These are phyloP conservation scores for Globisporangium mamillatum DNA, from an alignment of 352 stramenopile genomes.

Conservation along the genomic window DNA sequence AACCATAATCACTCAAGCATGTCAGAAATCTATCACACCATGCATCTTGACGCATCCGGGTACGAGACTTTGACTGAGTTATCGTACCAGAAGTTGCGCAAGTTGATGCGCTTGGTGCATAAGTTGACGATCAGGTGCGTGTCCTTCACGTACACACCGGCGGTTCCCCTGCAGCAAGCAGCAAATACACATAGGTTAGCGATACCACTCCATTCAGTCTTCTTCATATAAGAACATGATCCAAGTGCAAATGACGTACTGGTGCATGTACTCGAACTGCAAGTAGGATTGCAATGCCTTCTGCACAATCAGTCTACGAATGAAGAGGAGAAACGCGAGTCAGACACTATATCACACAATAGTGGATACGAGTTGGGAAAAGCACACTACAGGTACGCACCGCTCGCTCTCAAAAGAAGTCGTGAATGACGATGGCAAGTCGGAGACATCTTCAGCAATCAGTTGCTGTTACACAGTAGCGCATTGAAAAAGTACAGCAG, in stretches of 20 bases:
- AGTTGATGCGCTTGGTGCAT: slow-evolving; percentile 83
- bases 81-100: slow-evolving; percentile 85
- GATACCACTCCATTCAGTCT: slow-evolving; percentile 5
- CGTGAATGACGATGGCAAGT: slow-evolving; percentile 37
- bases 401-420: slow-evolving; percentile 66
- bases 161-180: slow-evolving; percentile 49
- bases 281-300: slow-evolving; percentile 78
- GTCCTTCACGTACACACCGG: slow-evolving; percentile 71
- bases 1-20: neutral
- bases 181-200: neutral
- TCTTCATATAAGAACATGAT: neutral
- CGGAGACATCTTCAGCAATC: slow-evolving; percentile 44
- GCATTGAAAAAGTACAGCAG: neutral
- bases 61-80: neutral
- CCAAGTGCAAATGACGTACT: slow-evolving; percentile 21
- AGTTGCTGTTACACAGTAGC: slow-evolving; percentile 29
- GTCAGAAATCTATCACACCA: neutral
- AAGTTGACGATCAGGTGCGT: slow-evolving; percentile 72
- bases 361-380: neutral
- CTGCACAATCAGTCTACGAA: slow-evolving; percentile 44
- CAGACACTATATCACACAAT: neutral
- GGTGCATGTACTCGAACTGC: slow-evolving; percentile 83
- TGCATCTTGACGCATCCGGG: neutral
- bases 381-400: slow-evolving; percentile 24
- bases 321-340: slow-evolving; percentile 3